phyloP scores from a whole-genome alignment of 345 rosid genomes.

The thale cress (Arabidopsis thaliana) region DNA sequence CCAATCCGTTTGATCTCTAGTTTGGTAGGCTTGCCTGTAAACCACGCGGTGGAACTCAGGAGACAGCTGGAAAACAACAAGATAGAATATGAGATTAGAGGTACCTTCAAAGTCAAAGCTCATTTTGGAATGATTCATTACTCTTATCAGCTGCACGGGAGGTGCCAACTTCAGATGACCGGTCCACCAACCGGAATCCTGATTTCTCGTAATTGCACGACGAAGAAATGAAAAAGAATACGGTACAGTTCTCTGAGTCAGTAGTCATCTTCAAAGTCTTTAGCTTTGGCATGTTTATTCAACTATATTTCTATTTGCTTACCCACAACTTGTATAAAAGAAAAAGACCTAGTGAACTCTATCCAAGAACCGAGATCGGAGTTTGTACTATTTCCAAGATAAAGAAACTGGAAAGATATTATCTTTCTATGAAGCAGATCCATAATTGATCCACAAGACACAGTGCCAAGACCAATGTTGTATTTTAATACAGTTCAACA shows the following conservation, averaged over 20 bases:
- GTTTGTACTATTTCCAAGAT: constrained; percentile 33
- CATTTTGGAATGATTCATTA: constrained; percentile 68
- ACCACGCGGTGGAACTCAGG: constrained; percentile 60
- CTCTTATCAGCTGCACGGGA: constrained; percentile 76
- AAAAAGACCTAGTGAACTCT: constrained; percentile 28
- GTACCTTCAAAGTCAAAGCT: constrained; percentile 77
- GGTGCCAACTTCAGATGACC: constrained; percentile 75
- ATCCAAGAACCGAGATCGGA: constrained; percentile 37
- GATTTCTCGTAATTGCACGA: constrained; percentile 60
- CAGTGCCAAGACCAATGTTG: constrained; percentile 28
- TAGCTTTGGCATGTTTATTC: constrained; percentile 29
- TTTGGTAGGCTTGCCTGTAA: constrained; percentile 73
- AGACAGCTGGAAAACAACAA: constrained; percentile 73
- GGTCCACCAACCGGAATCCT: constrained; percentile 84
- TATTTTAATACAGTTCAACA: constrained; percentile 31
- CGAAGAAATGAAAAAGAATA: constrained; percentile 50
- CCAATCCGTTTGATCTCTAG: constrained; percentile 73
- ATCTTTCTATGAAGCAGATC: constrained; percentile 23
- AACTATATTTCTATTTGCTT: constrained; percentile 28
- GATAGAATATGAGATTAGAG: constrained; percentile 64
- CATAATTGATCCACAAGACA: constrained; percentile 25
- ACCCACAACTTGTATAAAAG: constrained; percentile 31
- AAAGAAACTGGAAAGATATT: constrained; percentile 2
- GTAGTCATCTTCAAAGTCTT: constrained; percentile 22
- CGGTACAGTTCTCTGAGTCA: background rate